Evolutionary conservation across 2,329 filamentous ascomycete genomes (phyloP).

Genomic region (Ophiocordyceps robertsii): DNA sequence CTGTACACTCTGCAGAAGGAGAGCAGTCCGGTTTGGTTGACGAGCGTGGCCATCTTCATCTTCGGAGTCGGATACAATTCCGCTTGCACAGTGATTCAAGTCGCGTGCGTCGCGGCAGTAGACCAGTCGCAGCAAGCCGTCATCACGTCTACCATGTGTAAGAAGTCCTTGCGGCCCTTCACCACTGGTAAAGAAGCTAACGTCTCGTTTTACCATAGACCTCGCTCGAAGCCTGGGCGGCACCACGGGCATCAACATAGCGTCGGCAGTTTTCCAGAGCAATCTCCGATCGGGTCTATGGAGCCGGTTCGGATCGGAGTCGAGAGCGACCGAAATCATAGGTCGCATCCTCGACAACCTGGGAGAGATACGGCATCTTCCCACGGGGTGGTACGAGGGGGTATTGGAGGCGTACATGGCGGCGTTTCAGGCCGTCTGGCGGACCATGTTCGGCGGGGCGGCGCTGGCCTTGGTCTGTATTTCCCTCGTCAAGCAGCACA

Average conservation of each 20-base stretch:
- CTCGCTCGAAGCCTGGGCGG: constrained; percentile 31
- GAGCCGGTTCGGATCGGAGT: constrained; percentile 52
- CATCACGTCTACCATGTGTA: constrained; percentile 67
- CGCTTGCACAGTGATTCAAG: constrained; percentile 68
- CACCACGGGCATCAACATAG: constrained; percentile 38
- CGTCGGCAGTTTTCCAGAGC: constrained; percentile 76
- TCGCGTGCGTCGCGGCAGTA: constrained; percentile 71
- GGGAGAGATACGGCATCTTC: constrained; percentile 57
- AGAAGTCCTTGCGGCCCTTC: constrained; percentile 12
- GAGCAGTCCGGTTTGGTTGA: constrained; percentile 44
- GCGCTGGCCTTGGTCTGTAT: constrained; percentile 46
- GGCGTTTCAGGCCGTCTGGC: constrained; percentile 63
- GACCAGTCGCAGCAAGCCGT: constrained; percentile 77
- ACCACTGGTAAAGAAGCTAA: not conserved
- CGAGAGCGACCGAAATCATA: constrained; percentile 57
- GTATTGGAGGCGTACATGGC: constrained; percentile 65
- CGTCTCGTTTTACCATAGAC: constrained; percentile 13
- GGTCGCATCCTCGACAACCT: constrained; percentile 57
- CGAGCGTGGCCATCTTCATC: constrained; percentile 57
- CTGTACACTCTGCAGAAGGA: constrained; percentile 41
- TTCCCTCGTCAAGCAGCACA: constrained; percentile 65
- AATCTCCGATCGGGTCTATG: constrained; percentile 54
- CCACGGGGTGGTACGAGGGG: constrained; percentile 52
- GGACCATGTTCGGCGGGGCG: constrained; percentile 51
- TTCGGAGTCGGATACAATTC: constrained; percentile 61